Conservation (phyloP, 805 yeast species). For the Lachancea quebecensis region DNA sequence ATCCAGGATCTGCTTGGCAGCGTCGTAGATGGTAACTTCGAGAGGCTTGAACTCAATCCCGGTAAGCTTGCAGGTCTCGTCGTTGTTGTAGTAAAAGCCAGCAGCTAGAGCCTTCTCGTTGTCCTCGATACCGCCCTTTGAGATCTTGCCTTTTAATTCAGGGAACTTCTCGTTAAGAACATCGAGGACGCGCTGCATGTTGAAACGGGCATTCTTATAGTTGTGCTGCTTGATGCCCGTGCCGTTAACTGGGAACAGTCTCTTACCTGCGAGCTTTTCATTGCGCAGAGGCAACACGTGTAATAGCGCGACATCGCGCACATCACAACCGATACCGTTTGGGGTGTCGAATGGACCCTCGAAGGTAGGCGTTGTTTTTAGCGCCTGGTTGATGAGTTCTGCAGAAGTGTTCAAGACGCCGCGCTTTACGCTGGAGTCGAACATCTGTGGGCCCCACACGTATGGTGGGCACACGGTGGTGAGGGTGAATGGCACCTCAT, state of each 20-base stretch:
- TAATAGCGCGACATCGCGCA: conserved; percentile 55
- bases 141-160: conserved; percentile 37
- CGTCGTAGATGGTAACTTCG: conserved; percentile 37
- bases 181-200: conserved; percentile 26
- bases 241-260: conserved; percentile 25
- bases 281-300: conserved; percentile 46
- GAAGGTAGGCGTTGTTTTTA: conserved; percentile 23
- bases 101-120: conserved; percentile 6
- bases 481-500: conserved; percentile 36
- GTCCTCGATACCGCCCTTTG: conserved; percentile 29
- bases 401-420: conserved; percentile 40
- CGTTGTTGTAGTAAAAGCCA: conserved; percentile 7
- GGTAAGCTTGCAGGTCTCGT: conserved; percentile 7
- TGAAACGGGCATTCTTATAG: conserved; percentile 20
- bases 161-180: conserved; percentile 37
- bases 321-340: conserved; percentile 40
- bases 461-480: conserved; percentile 48
- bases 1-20: conserved; percentile 36
- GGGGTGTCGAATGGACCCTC: conserved; percentile 14
- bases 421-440: conserved; percentile 36
- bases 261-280: conserved; percentile 29
- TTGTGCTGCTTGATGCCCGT: conserved; percentile 21
- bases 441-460: conserved; percentile 56
- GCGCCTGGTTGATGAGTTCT: conserved; percentile 29
- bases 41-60: conserved; percentile 33